Base-by-base conservation (phyloP, 148 eudicot species). In the Rhododendron vialii region DNA sequence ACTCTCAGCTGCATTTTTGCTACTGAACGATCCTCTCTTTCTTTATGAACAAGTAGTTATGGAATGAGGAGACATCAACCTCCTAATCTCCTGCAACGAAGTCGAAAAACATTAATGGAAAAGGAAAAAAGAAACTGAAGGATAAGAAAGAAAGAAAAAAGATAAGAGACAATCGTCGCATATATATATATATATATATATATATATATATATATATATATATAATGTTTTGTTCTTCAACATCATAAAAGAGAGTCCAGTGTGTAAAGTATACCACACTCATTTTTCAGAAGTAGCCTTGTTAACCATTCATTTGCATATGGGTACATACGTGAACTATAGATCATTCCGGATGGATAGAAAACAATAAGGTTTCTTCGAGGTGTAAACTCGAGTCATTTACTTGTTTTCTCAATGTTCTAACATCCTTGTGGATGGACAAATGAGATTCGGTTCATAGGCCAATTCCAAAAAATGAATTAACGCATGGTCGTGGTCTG, bases 1-100 rank as follows among this genome's bases (percentile, higher is more conserved):
- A 47, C 55, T 78, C 82, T 26, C 38, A 80, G 82, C 82, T 26
- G 41, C 82, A 51, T 30, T 80, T 47, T 55, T 26, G 11, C 82
- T 51, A 80, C 82, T 8, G 22, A 80, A 80, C 5, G 61, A 51
- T 51, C 61, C 24, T 45, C 22, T 11, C 63, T 79, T 79, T 79
- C 59, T 38, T 43, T 78, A 41, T 22, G 80, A 76, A 78, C 50
- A 78, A 79, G 82, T 8, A 47, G 26, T 79, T 48, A 4, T 11
- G 82, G 47, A 26, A 47, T 3, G 82, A 47, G 33, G 45, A 28
- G 63, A 18, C 63, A 30, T 80, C 41, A 80, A 1, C 65, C 82
- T 51, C 41, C 41, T 33, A 51, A 28, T 35, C 63, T 28, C 82
- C 82, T 80, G 82, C 50, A 80, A 80, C 13, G 20, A 80, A 18